A percentile compares a stretch with the other conserved stretches of the same genome.
Conservation (phyloP, 2,329 filamentous ascomycete species). For the Ilyonectria destructans region DNA sequence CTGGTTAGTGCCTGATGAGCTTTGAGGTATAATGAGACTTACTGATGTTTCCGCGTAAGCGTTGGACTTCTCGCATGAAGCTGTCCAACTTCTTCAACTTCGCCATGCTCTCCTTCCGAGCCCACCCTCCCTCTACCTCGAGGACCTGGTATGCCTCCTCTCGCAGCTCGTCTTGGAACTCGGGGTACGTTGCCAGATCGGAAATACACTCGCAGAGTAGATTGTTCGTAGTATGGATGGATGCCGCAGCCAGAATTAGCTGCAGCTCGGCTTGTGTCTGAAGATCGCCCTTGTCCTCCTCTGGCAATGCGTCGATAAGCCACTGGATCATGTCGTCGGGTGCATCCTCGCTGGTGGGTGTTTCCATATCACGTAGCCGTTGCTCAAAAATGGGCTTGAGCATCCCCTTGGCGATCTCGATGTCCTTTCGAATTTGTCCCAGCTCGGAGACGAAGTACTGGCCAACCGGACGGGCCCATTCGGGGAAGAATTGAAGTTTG, state of each 20-base stretch:
- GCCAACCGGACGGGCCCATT: slow-evolving; percentile 64
- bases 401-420: slow-evolving; percentile 61
- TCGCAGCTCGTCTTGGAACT: slow-evolving; percentile 64
- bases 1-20: slow-evolving; percentile 35
- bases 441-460: slow-evolving; percentile 65
- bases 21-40: slow-evolving; percentile 37
- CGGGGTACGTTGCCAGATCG: slow-evolving; percentile 65
- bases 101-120: slow-evolving; percentile 60
- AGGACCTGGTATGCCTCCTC: slow-evolving; percentile 64
- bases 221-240: slow-evolving; percentile 64
- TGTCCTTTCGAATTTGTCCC: slow-evolving; percentile 61
- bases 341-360: slow-evolving; percentile 53
- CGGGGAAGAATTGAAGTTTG: slow-evolving; percentile 68
- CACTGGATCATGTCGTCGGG: slow-evolving; percentile 64
- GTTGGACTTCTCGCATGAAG: slow-evolving; percentile 64
- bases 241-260: slow-evolving; percentile 61
- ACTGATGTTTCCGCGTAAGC: slow-evolving; percentile 62
- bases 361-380: slow-evolving; percentile 60
- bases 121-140: slow-evolving; percentile 59
- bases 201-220: slow-evolving; percentile 65
- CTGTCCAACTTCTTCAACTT: slow-evolving; percentile 65
- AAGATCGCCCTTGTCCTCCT: slow-evolving; percentile 57
- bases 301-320: slow-evolving; percentile 60
- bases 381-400: slow-evolving; percentile 64
- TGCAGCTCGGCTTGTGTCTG: slow-evolving; percentile 60